Evolutionary conservation across 179 eudicot species (phyloP).

Genomic region (Silene noctiflora): DNA sequence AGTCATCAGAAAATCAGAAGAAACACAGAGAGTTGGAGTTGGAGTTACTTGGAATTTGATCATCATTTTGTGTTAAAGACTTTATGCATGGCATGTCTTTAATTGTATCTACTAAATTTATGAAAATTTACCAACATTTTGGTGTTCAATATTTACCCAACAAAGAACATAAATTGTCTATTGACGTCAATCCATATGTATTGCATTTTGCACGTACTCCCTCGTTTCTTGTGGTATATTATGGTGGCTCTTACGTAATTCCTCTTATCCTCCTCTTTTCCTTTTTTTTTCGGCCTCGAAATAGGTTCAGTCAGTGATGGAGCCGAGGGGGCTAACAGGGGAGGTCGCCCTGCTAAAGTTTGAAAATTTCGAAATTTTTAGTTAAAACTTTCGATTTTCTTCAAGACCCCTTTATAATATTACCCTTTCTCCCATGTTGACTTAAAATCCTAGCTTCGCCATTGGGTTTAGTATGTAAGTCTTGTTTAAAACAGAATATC

Average conservation of each 20-base stretch:
- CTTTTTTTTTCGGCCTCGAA: neutral
- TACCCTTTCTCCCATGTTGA: too few relatives aligned
- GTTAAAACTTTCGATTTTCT: too few relatives aligned
- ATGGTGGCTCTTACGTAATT: constrained; percentile 17
- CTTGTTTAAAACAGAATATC: too few relatives aligned
- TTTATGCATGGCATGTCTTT: neutral
- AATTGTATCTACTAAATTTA: neutral
- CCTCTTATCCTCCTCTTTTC: neutral
- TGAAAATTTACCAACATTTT: neutral
- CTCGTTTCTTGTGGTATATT: constrained; percentile 18
- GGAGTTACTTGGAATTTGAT: neutral
- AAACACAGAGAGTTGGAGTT: constrained; percentile 5
- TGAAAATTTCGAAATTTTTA: too few relatives aligned
- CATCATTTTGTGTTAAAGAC: constrained; percentile 2
- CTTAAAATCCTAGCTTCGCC: too few relatives aligned
- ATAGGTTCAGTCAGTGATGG: too few relatives aligned
- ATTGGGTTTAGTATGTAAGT: too few relatives aligned
- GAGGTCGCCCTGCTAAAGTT: too few relatives aligned
- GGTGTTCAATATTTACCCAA: neutral
- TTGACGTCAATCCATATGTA: constrained; percentile 30
- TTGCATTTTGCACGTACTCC: constrained; percentile 29
- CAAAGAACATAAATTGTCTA: neutral
- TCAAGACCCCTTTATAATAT: too few relatives aligned
- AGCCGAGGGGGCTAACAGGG: too few relatives aligned
- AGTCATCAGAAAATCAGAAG: constrained; percentile 22